Evolutionary conservation across 306 rosid genomes (phyloP).

Genomic region (Cercis canadensis): DNA sequence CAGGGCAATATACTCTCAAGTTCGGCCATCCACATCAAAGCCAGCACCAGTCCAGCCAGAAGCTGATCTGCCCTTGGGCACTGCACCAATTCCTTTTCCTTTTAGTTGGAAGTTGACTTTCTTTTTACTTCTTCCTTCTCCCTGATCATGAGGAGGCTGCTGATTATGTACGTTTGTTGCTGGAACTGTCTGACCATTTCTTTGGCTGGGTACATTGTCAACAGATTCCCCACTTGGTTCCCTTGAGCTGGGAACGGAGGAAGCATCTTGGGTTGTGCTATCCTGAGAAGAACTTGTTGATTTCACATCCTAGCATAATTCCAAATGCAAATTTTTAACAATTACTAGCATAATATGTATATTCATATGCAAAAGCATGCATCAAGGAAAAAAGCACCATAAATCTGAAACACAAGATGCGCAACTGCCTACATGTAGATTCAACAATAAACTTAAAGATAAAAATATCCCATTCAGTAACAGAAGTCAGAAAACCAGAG

Average conservation of each 20-base stretch:
- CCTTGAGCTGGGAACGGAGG: conserved; percentile 36
- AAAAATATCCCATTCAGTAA: too few species aligned
- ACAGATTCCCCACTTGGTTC: conserved; percentile 38
- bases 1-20: conserved; percentile 18
- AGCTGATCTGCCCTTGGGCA: conserved; percentile 54
- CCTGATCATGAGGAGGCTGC: conserved; percentile 50
- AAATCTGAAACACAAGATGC: neutral
- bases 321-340: conserved; percentile 31
- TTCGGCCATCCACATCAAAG: conserved; percentile 65
- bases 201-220: conserved; percentile 33
- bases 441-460: neutral
- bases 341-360: neutral
- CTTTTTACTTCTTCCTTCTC: conserved; percentile 75
- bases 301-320: conserved; percentile 48
- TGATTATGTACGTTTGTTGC: conserved; percentile 45
- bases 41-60: conserved; percentile 78
- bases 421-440: neutral
- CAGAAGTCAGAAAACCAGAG: neutral
- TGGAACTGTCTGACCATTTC: conserved; percentile 30
- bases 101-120: conserved; percentile 65
- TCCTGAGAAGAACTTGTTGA: conserved; percentile 35
- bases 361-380: neutral
- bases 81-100: conserved; percentile 72
- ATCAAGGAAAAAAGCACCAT: neutral
- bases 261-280: conserved; percentile 32